Base-by-base conservation (phyloP, 2,329 filamentous ascomycete genomes). In the Colletotrichum noveboracense region DNA sequence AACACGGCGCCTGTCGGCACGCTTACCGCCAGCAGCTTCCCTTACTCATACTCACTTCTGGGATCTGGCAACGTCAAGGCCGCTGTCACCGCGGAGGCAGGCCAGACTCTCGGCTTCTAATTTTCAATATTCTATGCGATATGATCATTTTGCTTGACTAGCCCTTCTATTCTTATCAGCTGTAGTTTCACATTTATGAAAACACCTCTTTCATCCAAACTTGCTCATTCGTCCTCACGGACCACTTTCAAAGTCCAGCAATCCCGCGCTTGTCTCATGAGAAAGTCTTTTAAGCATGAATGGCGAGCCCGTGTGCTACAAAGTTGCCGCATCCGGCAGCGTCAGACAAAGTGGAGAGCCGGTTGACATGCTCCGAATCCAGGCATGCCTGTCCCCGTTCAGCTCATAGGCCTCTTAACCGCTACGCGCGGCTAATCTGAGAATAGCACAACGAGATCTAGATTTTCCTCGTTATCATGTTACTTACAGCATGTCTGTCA, bases 1-100 rank as follows among this genome's bases (percentile, higher is more conserved):
- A 90, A 90, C 81, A 82, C 85, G 24, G 90, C 89, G 1, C 85
- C 85, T 2, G 79, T 81, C 48, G 87, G 88, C 34, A 88, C 86
- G 5, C 82, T 90, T 18, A 88, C 81, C 32, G 83, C 82, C 13
- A 84, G 90, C 13, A 87, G 87, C 1, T 92, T 91, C 80, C 79
- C 80, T 26, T 91, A 91, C 81, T 83, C 81, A 9, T 81, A 87
- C 71, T 65, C 65, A 2, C 76, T 77, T 4, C 79, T 91, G 28
- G 88, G 87, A 1, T 86, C 86, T 1, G 82, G 76, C 8, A 86
- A 82, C 28, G 86, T 90, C 28, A 83, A 86, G 79, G 81, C 78
- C 34, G 82, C 84, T 12, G 84, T 89, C 21, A 78, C 79, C 2
- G 78, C 78, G 52, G 81, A 74, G n/a, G 84, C 83, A 7, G 84